A percentile compares a stretch with the other conserved stretches of the same genome.
These are phyloP conservation scores for Coemansia sp. DNA, from an alignment of 192 early-diverging fungal species.

Conservation along the genomic window DNA sequence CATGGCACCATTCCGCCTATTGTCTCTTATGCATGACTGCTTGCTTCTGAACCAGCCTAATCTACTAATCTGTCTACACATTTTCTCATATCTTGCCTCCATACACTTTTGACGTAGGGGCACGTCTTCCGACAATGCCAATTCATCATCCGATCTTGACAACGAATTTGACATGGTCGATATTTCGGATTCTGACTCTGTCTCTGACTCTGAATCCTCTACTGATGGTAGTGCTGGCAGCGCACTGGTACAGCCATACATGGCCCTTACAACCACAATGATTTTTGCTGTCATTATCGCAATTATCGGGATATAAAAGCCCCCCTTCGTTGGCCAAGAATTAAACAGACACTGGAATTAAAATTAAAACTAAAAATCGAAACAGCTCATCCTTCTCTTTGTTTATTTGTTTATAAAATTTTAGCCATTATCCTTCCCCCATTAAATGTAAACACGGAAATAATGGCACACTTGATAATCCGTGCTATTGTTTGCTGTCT, in stretches of 20 bases:
- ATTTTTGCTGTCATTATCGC: neutral
- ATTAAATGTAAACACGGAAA: neutral
- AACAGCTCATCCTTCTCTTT: neutral
- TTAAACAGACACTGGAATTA: neutral
- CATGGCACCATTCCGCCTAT: neutral
- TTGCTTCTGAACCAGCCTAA: neutral
- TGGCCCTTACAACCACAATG: neutral
- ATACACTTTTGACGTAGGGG: slow-evolving; percentile 5
- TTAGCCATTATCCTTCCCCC: too few species aligned
- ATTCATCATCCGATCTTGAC: neutral
- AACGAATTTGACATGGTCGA: neutral
- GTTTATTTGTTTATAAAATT: neutral
- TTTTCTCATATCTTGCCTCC: neutral
- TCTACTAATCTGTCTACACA: neutral
- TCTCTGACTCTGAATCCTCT: neutral
- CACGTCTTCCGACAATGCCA: slow-evolving; percentile 5
- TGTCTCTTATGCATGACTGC: too few species aligned
- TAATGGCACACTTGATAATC: neutral
- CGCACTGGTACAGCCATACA: neutral
- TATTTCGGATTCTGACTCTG: neutral
- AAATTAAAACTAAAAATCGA: too few species aligned
- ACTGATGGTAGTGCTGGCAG: neutral
- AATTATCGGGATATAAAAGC: neutral
- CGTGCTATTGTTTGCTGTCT: neutral
- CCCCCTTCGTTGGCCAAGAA: too few species aligned